These are phyloP conservation scores for Arabidopsis thaliana DNA, from an alignment of 345 rosid species.

Conservation along the genomic window DNA sequence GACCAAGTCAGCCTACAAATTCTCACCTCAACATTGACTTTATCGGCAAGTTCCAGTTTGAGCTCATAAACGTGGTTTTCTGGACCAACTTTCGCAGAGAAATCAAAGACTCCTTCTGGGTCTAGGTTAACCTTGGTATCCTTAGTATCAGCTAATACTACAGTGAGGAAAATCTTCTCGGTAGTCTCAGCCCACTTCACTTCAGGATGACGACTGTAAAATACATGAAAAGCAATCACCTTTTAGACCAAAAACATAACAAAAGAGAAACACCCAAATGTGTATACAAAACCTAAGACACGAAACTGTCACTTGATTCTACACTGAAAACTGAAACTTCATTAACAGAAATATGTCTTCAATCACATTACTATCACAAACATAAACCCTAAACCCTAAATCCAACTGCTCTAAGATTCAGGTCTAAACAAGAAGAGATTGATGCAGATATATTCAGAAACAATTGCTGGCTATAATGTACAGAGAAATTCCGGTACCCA, in stretches of 20 bases:
- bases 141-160: conserved; percentile 71
- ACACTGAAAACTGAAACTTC: background rate
- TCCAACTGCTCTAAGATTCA: background rate
- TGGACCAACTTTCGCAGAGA: conserved; percentile 76
- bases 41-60: conserved; percentile 79
- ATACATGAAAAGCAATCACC: conserved; percentile 21
- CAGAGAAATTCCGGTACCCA: conserved; percentile 1
- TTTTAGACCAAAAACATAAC: background rate
- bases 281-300: conserved; percentile 5
- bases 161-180: conserved; percentile 73
- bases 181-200: conserved; percentile 89
- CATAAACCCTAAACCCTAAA: conserved; percentile 36
- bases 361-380: background rate
- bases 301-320: background rate
- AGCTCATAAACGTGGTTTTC: conserved; percentile 64
- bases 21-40: conserved; percentile 82
- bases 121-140: conserved; percentile 75
- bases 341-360: background rate
- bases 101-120: conserved; percentile 76
- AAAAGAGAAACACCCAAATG: conserved; percentile 4
- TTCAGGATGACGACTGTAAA: conserved; percentile 78
- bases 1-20: conserved; percentile 3
- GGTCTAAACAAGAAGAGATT: background rate
- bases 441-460: background rate
- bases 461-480: background rate